Percentiles rank a stretch among this genome's conserved stretches.
These are phyloP conservation scores for Rhododendron ovatum DNA, from an alignment of 148 eudicot species.

Conservation along the genomic window DNA sequence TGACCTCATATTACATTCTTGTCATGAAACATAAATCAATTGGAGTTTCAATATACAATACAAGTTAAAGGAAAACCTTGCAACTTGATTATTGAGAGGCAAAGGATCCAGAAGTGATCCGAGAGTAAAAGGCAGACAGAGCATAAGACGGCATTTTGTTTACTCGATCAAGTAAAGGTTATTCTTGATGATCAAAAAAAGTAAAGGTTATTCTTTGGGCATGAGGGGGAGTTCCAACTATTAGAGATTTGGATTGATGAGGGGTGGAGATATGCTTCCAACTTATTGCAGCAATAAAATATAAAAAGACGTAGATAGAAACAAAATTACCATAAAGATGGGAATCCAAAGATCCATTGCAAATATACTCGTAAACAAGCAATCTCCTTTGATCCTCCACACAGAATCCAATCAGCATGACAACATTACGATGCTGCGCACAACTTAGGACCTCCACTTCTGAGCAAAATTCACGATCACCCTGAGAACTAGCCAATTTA, in stretches of 20 bases:
- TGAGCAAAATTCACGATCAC: slow-evolving; percentile 74
- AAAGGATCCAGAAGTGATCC: neutral
- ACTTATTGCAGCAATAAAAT: neutral
- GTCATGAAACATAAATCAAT: neutral
- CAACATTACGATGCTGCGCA: slow-evolving; percentile 94
- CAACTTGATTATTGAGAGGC: neutral
- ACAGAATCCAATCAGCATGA: slow-evolving; percentile 74
- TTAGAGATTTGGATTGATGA: neutral
- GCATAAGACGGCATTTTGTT: neutral
- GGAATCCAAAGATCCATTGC: slow-evolving; percentile 79
- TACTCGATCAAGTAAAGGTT: neutral
- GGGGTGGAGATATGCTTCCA: neutral
- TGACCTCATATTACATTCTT: neutral
- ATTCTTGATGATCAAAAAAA: neutral
- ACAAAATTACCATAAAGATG: slow-evolving; percentile 71
- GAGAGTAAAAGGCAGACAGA: neutral
- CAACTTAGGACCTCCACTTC: slow-evolving; percentile 90
- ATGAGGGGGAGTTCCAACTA: neutral
- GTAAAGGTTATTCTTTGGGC: neutral
- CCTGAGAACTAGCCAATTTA: slow-evolving; percentile 80
- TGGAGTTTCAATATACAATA: neutral
- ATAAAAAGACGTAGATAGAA: neutral
- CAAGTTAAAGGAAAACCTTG: neutral
- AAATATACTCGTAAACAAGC: slow-evolving; percentile 80
- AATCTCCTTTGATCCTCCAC: slow-evolving; percentile 65